A percentile compares a stretch with the other conserved stretches of the same genome.
phyloP scores from a whole-genome alignment of 441 rosid species.

The Brassica hybrid region DNA sequence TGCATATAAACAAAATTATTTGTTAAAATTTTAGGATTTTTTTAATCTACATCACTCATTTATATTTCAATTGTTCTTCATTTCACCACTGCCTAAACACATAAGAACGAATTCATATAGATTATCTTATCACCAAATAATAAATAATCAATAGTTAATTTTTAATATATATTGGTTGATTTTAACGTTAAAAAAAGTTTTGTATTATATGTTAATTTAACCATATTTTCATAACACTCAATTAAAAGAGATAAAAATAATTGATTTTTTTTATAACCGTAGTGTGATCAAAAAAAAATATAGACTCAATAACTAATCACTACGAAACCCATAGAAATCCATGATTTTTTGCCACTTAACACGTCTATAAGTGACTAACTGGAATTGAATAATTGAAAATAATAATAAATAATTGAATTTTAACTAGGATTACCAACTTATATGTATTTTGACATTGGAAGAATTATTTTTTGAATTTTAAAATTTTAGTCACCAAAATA shows the following conservation, averaged over 20 bases:
- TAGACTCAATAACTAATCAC: too few species aligned
- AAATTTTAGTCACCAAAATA: too few species aligned
- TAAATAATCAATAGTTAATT: neutral
- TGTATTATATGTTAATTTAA: neutral
- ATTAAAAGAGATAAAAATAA: neutral
- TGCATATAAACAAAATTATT: too few species aligned
- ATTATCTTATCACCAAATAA: neutral
- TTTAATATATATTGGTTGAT: neutral
- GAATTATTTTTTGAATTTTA: too few species aligned
- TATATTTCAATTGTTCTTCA: neutral
- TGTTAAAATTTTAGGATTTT: neutral
- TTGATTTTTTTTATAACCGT: too few species aligned
- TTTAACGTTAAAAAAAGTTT: neutral
- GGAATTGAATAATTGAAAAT: too few species aligned
- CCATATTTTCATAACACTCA: neutral
- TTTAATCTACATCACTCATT: neutral
- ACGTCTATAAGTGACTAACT: too few species aligned
- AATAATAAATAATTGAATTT: neutral
- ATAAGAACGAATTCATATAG: neutral
- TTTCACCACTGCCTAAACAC: neutral
- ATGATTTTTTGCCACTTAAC: too few species aligned
- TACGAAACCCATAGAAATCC: too few species aligned
- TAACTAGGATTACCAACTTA: neutral
- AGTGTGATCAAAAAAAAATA: too few species aligned
- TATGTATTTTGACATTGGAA: too few species aligned